Base-by-base conservation (phyloP, 768 basidiomycete species). In the Trametes cubensis region DNA sequence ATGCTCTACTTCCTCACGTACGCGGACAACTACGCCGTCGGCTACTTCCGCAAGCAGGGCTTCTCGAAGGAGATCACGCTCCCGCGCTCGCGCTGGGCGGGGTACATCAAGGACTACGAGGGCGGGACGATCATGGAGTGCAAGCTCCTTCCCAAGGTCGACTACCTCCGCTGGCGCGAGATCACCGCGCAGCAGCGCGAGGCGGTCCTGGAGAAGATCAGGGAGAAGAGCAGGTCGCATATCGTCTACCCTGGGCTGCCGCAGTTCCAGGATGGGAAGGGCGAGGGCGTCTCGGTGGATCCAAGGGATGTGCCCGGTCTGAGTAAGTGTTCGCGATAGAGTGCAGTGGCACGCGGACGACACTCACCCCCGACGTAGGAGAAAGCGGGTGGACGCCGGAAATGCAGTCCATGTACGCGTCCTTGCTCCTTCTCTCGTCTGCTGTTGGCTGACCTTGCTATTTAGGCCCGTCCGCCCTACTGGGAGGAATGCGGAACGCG, bases 101-200 rank as follows among this genome's bases (percentile, higher is more conserved):
- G 95, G 13, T 98, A 99, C 74, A 98, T 99, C 85, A 99, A 98
- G 74, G 97, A 99, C 73, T 99, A 99, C 75, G 97, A 99, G 74
- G 96, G 96, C 42, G 95, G 94, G 18, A 99, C 96, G 47, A 94
- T 98, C 77, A 98, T 99, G 95, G 93, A 95, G 74, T 99, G 97
- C 71, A 89, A 89, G 6, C 89, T 99, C 92, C 75, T 99, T n/a
- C 86, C 83, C 54, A 93, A 92, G 72, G 86, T 98, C 64, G 86
- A 94, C 71, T 99, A 98, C 70, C 81, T 95, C 62, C 81, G 90
- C 66, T 94, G 92, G 62, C 80, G 84, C 30, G 85, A 85, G 57
- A 86, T 90, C 64, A 78, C 98, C 58, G 79, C 84, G 4, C 79
- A 79, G 62, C 97, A 99, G 76, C 89, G 94, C 70, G 94, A 95